Evolutionary conservation across 441 rosid genomes (phyloP).

Genomic region (Kokia cookei): DNA sequence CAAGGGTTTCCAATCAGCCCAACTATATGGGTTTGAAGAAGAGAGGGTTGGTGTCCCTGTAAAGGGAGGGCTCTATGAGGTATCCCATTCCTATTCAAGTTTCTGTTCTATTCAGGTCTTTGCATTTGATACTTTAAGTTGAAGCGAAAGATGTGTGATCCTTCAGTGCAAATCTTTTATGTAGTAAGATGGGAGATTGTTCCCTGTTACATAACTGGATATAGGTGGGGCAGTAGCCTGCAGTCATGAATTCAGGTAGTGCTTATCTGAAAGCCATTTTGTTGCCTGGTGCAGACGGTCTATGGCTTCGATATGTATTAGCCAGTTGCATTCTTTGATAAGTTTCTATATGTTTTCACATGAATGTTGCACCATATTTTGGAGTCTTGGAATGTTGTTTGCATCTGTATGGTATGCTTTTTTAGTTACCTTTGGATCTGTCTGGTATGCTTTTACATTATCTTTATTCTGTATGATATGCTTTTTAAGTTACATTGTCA

Average conservation of each 20-base stretch:
- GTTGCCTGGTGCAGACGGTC: not conserved
- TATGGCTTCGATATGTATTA: not conserved
- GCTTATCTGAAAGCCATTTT: not conserved
- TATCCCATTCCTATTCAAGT: constrained; percentile 12
- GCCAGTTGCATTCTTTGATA: not conserved
- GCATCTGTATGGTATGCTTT: not conserved
- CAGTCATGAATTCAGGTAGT: not conserved
- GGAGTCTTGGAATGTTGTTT: not conserved
- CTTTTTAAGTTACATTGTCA: not conserved
- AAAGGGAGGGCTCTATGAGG: constrained; percentile 98
- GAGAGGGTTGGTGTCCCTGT: constrained; percentile 98
- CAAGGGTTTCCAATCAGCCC: constrained; percentile 30
- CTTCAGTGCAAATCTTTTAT: not conserved
- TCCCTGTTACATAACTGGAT: not conserved
- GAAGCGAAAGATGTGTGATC: not conserved
- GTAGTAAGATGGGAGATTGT: not conserved
- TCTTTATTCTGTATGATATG: not conserved
- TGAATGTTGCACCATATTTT: not conserved
- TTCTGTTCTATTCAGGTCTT: not conserved
- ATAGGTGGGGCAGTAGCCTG: not conserved
- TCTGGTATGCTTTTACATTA: not conserved
- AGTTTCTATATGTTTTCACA: not conserved
- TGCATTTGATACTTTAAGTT: not conserved
- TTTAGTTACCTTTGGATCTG: not conserved
- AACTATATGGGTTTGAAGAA: constrained; percentile 58